A percentile compares a stretch with the other conserved stretches of the same genome.
These are phyloP conservation scores for Colletotrichum navitas DNA, from an alignment of 2,329 filamentous ascomycete species.

Conservation along the genomic window DNA sequence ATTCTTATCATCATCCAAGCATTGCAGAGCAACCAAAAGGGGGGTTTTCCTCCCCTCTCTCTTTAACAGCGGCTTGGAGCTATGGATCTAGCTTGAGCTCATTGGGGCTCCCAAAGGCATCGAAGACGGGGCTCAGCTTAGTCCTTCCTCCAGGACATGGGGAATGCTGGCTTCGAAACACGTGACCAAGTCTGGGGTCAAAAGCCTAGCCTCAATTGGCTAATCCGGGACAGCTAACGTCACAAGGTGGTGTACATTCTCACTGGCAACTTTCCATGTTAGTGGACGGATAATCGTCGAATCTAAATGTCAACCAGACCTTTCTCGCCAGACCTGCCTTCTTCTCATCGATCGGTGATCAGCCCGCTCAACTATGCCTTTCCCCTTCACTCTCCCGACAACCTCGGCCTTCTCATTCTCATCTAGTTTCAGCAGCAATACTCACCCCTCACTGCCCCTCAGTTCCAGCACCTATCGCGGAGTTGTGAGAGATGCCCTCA, in stretches of 20 bases:
- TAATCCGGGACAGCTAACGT: slow-evolving; percentile 33
- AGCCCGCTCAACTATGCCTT: slow-evolving; percentile 77
- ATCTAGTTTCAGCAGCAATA: slow-evolving; percentile 79
- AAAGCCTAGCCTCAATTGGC: slow-evolving; percentile 28
- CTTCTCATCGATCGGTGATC: not conserved
- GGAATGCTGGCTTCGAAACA: slow-evolving; percentile 15
- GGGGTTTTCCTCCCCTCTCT: fast-evolving
- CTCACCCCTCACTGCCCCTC: slow-evolving; percentile 90
- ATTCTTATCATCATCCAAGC: not conserved
- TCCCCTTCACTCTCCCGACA: slow-evolving; percentile 87
- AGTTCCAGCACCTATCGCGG: slow-evolving; percentile 86
- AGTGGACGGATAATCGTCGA: slow-evolving; percentile 16
- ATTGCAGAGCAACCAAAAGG: not conserved
- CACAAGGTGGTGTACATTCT: slow-evolving; percentile 26
- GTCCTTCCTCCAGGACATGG: not conserved
- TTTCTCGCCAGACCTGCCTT: not conserved
- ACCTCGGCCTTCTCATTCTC: slow-evolving; percentile 90
- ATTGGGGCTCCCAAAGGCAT: not conserved
- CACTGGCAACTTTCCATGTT: slow-evolving; percentile 35
- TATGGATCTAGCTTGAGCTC: not conserved
- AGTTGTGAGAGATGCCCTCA: slow-evolving; percentile 84
- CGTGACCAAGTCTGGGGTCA: slow-evolving; percentile 36
- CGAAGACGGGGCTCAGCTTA: not conserved
- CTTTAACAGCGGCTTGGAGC: not conserved
- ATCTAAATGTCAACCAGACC: slow-evolving; percentile 4